phyloP scores from a whole-genome alignment of 140 eudicot species.

The Stevia rebaudiana region DNA sequence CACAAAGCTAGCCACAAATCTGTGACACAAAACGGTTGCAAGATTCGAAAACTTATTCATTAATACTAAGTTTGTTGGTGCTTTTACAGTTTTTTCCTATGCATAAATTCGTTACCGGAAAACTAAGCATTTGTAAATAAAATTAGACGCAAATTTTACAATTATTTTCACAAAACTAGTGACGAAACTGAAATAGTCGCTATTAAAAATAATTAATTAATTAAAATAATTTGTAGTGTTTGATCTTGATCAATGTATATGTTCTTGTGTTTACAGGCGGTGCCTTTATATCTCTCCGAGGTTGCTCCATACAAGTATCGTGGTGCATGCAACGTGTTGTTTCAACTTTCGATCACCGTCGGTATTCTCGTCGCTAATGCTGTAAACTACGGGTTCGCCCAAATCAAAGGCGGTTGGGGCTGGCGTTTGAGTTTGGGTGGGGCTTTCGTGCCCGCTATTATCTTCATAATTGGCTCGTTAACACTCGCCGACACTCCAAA shows the following conservation, averaged over 20 bases:
- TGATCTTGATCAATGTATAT: not conserved
- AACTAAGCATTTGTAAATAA: too few relatives aligned
- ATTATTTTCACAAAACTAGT: too few relatives aligned
- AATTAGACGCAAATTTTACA: too few relatives aligned
- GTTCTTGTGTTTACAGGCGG: constrained; percentile 27
- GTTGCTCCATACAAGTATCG: constrained; percentile 53
- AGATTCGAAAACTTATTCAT: too few relatives aligned
- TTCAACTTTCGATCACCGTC: constrained; percentile 48
- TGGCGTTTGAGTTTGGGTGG: constrained; percentile 54
- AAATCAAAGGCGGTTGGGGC: constrained; percentile 34
- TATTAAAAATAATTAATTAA: too few relatives aligned
- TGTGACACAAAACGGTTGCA: too few relatives aligned
- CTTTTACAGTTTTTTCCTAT: too few relatives aligned
- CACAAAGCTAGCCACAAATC: too few relatives aligned
- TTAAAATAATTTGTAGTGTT: not conserved
- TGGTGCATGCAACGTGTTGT: constrained; percentile 42
- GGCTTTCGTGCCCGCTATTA: constrained; percentile 40
- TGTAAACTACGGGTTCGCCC: constrained; percentile 34
- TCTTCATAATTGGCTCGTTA: constrained; percentile 31
- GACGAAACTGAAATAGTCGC: too few relatives aligned
- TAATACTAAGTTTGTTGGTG: too few relatives aligned
- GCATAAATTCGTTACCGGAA: too few relatives aligned
- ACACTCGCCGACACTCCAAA: constrained; percentile 45
- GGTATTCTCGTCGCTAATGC: constrained; percentile 49
- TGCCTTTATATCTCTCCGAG: constrained; percentile 54